These are phyloP conservation scores for Ormosia semicastrata DNA, from an alignment of 306 rosid genomes.

Conservation along the genomic window DNA sequence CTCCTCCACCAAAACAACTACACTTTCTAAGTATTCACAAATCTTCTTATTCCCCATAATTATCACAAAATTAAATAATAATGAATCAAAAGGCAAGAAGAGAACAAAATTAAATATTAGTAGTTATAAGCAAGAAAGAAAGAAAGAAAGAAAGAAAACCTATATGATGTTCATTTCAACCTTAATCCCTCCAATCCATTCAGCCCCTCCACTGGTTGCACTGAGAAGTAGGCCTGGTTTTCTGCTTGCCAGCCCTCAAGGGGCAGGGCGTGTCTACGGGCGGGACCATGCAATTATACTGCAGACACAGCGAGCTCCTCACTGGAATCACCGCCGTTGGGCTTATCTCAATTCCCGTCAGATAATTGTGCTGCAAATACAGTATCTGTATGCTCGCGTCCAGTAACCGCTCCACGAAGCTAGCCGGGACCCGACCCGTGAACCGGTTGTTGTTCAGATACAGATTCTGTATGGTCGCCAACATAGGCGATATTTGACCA, in stretches of 20 bases:
- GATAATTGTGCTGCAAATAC: slow-evolving; percentile 86
- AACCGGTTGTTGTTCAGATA: slow-evolving; percentile 89
- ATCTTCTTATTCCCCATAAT: slow-evolving; percentile 31
- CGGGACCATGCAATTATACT: slow-evolving; percentile 96
- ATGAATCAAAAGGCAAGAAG: slow-evolving; percentile 17
- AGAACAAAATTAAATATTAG: not conserved
- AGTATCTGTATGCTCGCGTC: slow-evolving; percentile 69
- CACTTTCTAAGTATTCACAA: slow-evolving; percentile 53
- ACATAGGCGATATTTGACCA: slow-evolving; percentile 67
- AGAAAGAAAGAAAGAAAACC: not conserved
- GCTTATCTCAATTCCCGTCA: slow-evolving; percentile 85
- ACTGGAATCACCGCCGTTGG: slow-evolving; percentile 96
- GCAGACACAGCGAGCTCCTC: slow-evolving; percentile 87
- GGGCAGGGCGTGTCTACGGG: slow-evolving; percentile 92
- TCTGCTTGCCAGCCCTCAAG: slow-evolving; percentile 70
- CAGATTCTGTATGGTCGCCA: slow-evolving; percentile 79
- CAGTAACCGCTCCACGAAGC: slow-evolving; percentile 69
- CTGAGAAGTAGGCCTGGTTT: slow-evolving; percentile 69
- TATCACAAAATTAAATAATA: slow-evolving; percentile 40
- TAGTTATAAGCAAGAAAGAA: not conserved
- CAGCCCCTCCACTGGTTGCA: slow-evolving; percentile 74
- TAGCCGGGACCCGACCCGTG: slow-evolving; percentile 76
- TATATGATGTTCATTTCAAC: not conserved
- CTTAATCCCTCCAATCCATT: not conserved
- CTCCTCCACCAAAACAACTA: slow-evolving; percentile 13